Base-by-base conservation (phyloP, 495 filamentous ascomycete genomes). In the Trichodelitschia bisporula region DNA sequence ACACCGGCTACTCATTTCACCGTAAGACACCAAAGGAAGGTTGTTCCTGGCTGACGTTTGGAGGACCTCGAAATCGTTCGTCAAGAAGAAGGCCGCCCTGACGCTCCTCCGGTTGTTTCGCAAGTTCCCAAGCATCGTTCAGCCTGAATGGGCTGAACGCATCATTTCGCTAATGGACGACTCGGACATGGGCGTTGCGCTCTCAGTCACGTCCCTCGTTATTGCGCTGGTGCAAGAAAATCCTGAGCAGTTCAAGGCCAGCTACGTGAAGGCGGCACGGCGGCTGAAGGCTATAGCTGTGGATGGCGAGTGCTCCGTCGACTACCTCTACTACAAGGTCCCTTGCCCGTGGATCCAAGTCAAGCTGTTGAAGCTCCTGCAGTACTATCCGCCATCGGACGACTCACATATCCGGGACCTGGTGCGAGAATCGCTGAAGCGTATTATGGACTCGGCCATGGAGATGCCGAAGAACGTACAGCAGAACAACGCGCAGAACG, bases 101-200 rank as follows among this genome's bases (percentile, higher is more conserved):
- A 99, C 89, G 2, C 58, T 99, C n/a, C 69, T 99, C 16, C 74
- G 89, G 27, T 54, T 99, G 10, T 99, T 91, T 54, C 74, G 89
- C 33, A 99, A 95, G 56, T 72, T 83, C 41, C 77, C 80, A 0
- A 69, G 62, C 32, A 93, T 95, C 41, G 77, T 99, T 8, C 78
- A 91, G 47, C 77, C 74, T 27, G 79, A 93, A 58, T 99, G 89
- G 86, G 75, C 82, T 0, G 89, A 95, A 49, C 61, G 89, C 26
- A 93, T 99, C 42, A 91, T 99, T 47, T 83, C 84, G 1, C 58
- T 99, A 11, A 95, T 99, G 89, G 89, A 99, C 45, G 89, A 99
- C 39, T 62, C 66, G 4, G 84, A 99, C 40, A 69, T 93, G 54
- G 89, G 89, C 34, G 89, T 99, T 15, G 77, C 82, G 2, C 57